Evolutionary conservation across 2,329 filamentous ascomycete species (phyloP), one percentile per base, ranked within the genome.

Genomic region (Ambrosiella xylebori): DNA sequence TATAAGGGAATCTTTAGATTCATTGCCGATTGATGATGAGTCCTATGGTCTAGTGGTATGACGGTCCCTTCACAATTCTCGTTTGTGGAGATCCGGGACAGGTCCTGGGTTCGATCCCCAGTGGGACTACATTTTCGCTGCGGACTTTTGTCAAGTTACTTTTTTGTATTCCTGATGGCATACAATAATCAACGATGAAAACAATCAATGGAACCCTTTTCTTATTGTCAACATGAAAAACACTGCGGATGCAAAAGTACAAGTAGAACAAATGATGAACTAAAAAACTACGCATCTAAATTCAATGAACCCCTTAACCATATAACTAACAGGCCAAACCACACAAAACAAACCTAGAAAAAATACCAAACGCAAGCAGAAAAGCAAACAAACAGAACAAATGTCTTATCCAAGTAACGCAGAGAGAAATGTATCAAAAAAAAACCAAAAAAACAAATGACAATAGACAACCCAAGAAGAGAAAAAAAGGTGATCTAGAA

Each of bases 1-100:
- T 73, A 72, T 0, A 81, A 76, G 57, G 76, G 77, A 1, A 75
- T 70, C 60, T 83, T 78, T 67, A 73, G 76, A 3, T 72, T 85
- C 4, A 76, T 82, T 66, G 69, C 84, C 58, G 84, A 84, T 68
- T 64, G 83, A 47, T 47, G 4, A 7, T 5, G 19, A 78, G 65
- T 60, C 58, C 58, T 60, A 60, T 60, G 58, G 58, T 57, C 54
- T 60, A 60, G 58, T 60, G 58, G 58, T 60, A 60, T 60, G 54
- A 60, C 58, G 55, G 58, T 60, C 58, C 58, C 58, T 60, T 60
- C 58, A 60, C 58, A 60, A 8, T 49, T 2, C 0, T 5, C n/a
- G 12, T 6, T 13, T 45, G 41, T 57, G 17, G 15, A 45, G 17
- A 40, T 56, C 44, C 58, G 54, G 58, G 58, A 60, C 41, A 60